Conservation (phyloP, 306 rosid species). For the Lablab purpureus region DNA sequence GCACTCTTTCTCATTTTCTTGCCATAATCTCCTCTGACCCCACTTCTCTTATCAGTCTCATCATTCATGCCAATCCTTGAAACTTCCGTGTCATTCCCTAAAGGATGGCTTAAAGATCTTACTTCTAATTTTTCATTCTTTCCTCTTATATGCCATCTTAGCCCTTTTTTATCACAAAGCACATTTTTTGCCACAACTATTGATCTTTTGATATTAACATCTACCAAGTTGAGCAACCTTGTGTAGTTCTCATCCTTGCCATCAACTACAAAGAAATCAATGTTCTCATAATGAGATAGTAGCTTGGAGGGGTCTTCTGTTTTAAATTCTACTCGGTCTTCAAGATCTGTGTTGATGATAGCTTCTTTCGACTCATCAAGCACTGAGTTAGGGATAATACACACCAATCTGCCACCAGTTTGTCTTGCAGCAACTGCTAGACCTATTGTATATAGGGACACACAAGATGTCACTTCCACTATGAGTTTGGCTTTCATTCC, state of each 20-base stretch:
- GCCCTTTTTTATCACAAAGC: conserved; percentile 50
- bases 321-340: conserved; percentile 63
- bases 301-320: conserved; percentile 62
- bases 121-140: conserved; percentile 54
- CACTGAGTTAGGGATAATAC: conserved; percentile 59
- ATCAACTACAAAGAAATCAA: conserved; percentile 71
- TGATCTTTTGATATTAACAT: conserved; percentile 62
- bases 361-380: conserved; percentile 56
- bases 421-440: conserved; percentile 67
- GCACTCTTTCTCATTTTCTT: conserved; percentile 54
- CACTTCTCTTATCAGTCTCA: conserved; percentile 24
- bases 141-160: conserved; percentile 48
- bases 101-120: conserved; percentile 62
- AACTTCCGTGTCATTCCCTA: conserved; percentile 70
- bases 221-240: conserved; percentile 55
- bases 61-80: conserved; percentile 52
- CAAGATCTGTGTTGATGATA: conserved; percentile 57
- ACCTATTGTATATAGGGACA: conserved; percentile 65
- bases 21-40: conserved; percentile 5
- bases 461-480: conserved; percentile 60
- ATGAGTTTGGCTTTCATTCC: conserved; percentile 70
- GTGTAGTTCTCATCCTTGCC: conserved; percentile 58
- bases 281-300: conserved; percentile 55
- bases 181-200: conserved; percentile 67
- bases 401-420: conserved; percentile 60